Conservation (phyloP, 2,329 filamentous ascomycete genomes). For the Neobulgaria alba region DNA sequence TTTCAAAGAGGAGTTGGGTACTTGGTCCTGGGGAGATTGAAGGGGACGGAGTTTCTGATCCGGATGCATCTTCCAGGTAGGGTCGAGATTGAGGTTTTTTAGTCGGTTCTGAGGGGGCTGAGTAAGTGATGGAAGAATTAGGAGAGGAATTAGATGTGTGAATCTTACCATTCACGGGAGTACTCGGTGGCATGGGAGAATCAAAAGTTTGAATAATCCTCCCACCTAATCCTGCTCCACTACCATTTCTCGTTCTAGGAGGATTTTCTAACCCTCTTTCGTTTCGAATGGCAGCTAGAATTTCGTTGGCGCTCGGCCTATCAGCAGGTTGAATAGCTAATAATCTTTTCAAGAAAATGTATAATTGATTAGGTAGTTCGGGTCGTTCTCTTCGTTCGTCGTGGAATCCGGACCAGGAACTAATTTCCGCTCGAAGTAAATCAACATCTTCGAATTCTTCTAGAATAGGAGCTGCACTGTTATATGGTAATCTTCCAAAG, state of each 20-base stretch:
- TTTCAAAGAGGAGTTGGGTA: constrained; percentile 16
- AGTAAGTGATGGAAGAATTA: constrained; percentile 6
- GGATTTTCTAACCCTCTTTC: constrained; percentile 27
- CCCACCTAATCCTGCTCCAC: constrained; percentile 18
- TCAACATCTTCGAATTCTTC: constrained; percentile 92
- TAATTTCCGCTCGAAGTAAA: constrained; percentile 75
- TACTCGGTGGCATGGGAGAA: constrained; percentile 24
- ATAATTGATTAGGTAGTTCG: constrained; percentile 79
- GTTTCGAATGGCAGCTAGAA: constrained; percentile 42
- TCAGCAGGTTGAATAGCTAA: constrained; percentile 68
- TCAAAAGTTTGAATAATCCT: constrained; percentile 27
- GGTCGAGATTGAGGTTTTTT: constrained; percentile 22
- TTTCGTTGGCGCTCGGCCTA: constrained; percentile 78
- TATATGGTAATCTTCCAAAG: constrained; percentile 82
- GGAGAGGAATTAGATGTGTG: background rate
- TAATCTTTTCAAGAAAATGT: constrained; percentile 72
- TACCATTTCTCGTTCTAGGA: constrained; percentile 19
- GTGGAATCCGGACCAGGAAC: constrained; percentile 78
- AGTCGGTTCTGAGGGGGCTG: constrained; percentile 17
- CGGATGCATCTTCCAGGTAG: constrained; percentile 24
- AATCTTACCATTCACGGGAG: constrained; percentile 22
- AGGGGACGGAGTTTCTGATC: constrained; percentile 14
- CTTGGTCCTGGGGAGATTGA: constrained; percentile 13
- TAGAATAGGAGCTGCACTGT: constrained; percentile 71
- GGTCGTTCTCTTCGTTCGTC: constrained; percentile 65